Base-by-base conservation (phyloP, 805 yeast species). In the Wickerhamiella occidentalis region DNA sequence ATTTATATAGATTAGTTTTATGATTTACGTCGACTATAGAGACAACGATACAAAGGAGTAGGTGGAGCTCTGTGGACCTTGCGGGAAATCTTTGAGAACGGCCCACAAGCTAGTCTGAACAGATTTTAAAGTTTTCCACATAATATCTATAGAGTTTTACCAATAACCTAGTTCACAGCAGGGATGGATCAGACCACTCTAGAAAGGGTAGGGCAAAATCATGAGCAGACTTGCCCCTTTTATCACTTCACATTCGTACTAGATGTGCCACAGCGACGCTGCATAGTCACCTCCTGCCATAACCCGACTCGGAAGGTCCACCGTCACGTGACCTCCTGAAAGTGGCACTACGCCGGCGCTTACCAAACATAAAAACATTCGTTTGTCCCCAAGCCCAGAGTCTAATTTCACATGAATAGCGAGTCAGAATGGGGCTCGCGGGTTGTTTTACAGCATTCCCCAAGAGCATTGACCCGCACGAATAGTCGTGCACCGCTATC, bases 331-430 rank as follows among this genome's bases (percentile, higher is more conserved):
- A 38, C 19, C 11, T 7, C 6, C 26, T 22, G 26, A 38, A 38
- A 11, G 17, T 13, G 42, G 28, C 25, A 22, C 42, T 38, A 17
- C 11, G 5, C 42, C 17, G 42, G 26, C 42, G 42, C 42, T 38
- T 38, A 38, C 42, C 42, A 21, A 19, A 18, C 42, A 38, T 38
- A 38, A 38, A 38, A 38, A 38, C 42, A 38, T 9, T 22, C 38
- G 38, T 15, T 19, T 19, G 41, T 37, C 41, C 41, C 41, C 41
- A 6, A 21, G n/a, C 9, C 17, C 23, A n/a, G 21, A 33, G 38
- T 15, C 19, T 6, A 33, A 33, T 15, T 15, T 15, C 9, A 15
- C 41, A 40, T 40, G 44, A 22, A 22, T 12, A 15, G 21, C 19
- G 44, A 40, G 30, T 15, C 28, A 12, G 44, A 40, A 15, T 40